Evolutionary conservation across 2,329 filamentous ascomycete genomes (phyloP).

Genomic region (Cordyceps cicadae): DNA sequence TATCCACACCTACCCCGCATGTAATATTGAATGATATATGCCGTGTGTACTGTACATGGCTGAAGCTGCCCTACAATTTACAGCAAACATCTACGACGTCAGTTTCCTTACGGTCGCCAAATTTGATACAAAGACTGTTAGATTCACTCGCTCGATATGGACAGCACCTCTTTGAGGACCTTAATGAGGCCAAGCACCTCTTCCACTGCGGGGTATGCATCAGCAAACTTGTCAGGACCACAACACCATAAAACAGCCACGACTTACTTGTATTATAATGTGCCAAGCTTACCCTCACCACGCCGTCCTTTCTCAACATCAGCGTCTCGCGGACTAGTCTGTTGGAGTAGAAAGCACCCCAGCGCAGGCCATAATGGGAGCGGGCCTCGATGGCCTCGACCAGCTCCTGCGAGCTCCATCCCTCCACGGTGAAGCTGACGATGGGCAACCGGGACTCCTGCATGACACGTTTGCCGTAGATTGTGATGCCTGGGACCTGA

Average conservation of each 20-base stretch:
- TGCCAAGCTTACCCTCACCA: slow-evolving; percentile 62
- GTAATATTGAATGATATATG: not conserved
- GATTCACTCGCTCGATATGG: not conserved
- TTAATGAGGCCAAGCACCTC: slow-evolving; percentile 10
- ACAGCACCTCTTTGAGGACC: slow-evolving; percentile 4
- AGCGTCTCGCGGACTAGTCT: slow-evolving; percentile 52
- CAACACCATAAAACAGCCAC: not conserved
- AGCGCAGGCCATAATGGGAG: slow-evolving; percentile 54
- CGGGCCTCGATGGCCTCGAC: slow-evolving; percentile 54
- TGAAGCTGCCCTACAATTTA: not conserved
- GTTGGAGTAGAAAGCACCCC: slow-evolving; percentile 62
- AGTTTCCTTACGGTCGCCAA: not conserved
- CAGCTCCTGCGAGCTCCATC: slow-evolving; percentile 45
- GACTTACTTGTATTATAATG: slow-evolving; percentile 62
- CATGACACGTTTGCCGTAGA: slow-evolving; percentile 48
- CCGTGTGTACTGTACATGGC: too few relatives aligned
- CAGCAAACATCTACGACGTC: not conserved
- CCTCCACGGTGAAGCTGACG: slow-evolving; percentile 57
- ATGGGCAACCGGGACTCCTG: slow-evolving; percentile 48
- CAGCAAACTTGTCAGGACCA: slow-evolving; percentile 6
- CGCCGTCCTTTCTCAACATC: slow-evolving; percentile 47
- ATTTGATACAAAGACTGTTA: not conserved
- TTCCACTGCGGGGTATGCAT: slow-evolving; percentile 7
- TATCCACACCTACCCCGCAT: not conserved
- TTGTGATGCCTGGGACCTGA: slow-evolving; percentile 40